A percentile compares a stretch with the other conserved stretches of the same genome.
phyloP scores from a whole-genome alignment of 352 stramenopile genomes.

The Globisporangium camurandrum region DNA sequence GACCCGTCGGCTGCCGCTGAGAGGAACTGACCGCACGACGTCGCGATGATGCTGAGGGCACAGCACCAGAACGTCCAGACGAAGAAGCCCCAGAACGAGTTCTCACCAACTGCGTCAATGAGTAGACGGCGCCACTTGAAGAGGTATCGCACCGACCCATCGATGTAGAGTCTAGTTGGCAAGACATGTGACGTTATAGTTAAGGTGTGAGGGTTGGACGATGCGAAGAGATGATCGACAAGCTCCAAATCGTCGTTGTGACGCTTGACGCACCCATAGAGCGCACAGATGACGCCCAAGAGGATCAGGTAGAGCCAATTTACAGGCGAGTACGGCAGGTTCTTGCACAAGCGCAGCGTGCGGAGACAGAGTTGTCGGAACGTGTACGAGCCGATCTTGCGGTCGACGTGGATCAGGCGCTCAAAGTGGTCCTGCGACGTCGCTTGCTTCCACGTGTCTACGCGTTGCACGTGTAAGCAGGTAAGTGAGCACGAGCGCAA shows the following conservation, averaged over 20 bases:
- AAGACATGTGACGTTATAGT: too few species aligned
- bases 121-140: slow-evolving; percentile 49
- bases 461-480: neutral
- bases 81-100: slow-evolving; percentile 55
- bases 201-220: too few species aligned
- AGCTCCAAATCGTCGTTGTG: too few species aligned
- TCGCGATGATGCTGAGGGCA: slow-evolving; percentile 38
- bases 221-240: too few species aligned
- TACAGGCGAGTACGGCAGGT: slow-evolving; percentile 73
- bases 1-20: slow-evolving; percentile 64
- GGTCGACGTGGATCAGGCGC: slow-evolving; percentile 40
- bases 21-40: slow-evolving; percentile 50
- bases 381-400: slow-evolving; percentile 35
- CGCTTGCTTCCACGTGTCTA: slow-evolving; percentile 67
- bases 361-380: slow-evolving; percentile 48
- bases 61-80: slow-evolving; percentile 66
- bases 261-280: slow-evolving; percentile 58
- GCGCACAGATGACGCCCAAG: slow-evolving; percentile 42
- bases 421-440: slow-evolving; percentile 63
- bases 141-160: slow-evolving; percentile 59
- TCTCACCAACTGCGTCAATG: slow-evolving; percentile 44
- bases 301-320: slow-evolving; percentile 74
- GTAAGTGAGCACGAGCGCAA: neutral
- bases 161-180: slow-evolving; percentile 39
- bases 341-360: slow-evolving; percentile 58